phyloP scores from a whole-genome alignment of 257 asterid species.

The Plantago elongata region DNA sequence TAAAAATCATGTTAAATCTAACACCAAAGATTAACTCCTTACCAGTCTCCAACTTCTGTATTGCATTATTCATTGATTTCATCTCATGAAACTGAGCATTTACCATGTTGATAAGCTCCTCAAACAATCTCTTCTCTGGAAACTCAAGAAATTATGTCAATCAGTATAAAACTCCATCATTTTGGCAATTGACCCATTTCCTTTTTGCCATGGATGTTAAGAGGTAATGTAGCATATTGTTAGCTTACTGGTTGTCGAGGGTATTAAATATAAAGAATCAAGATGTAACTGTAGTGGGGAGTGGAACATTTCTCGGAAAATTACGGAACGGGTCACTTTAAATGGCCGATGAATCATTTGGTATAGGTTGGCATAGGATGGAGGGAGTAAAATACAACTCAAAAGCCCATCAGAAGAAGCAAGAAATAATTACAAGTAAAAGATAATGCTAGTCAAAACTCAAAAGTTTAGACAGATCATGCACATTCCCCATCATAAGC shows the following conservation, averaged over 20 bases:
- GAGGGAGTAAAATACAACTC: no score
- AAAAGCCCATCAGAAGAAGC: constrained; percentile 2
- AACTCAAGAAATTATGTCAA: constrained; percentile 20
- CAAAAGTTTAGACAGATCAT: constrained; percentile 4
- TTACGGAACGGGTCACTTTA: no score
- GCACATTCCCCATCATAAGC: constrained; percentile 1
- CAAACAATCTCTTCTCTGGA: constrained; percentile 79
- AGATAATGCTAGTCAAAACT: constrained; percentile 10
- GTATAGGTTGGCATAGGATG: no score
- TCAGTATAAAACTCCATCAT: background rate
- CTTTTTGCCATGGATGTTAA: no score
- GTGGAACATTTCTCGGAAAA: no score
- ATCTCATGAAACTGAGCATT: constrained; percentile 74
- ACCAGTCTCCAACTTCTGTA: constrained; percentile 75
- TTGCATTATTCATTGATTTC: constrained; percentile 72
- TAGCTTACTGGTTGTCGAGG: no score
- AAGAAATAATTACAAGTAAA: background rate
- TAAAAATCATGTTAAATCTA: background rate
- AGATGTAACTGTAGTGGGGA: no score
- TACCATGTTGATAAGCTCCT: constrained; percentile 70
- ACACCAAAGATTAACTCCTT: constrained; percentile 16
- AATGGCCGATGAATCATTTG: no score
- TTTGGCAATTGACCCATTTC: no score
- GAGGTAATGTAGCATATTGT: no score
- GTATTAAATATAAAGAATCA: no score